Conservation (phyloP, 1,284 basidiomycete species). For the Pseudozyma sp. region DNA sequence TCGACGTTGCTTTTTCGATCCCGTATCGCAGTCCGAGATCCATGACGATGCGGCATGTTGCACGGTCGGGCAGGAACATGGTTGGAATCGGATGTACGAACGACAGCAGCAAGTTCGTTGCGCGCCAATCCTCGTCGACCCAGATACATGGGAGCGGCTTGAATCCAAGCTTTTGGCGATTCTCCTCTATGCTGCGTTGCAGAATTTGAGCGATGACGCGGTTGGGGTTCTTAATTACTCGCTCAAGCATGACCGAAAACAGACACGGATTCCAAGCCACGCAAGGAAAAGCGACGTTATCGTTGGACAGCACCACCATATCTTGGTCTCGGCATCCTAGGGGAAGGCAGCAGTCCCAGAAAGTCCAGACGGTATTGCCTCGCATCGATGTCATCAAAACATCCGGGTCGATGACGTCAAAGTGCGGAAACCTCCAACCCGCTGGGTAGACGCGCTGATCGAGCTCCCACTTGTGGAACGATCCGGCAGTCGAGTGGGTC, state of each 20-base stretch:
- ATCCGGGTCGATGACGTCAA: constrained; percentile 39
- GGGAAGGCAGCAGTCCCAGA: constrained; percentile 51
- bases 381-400: constrained; percentile 25
- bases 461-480: constrained; percentile 10
- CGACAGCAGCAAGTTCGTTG: constrained; percentile 41
- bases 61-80: constrained; percentile 38
- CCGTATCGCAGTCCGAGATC: constrained; percentile 35
- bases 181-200: constrained; percentile 23
- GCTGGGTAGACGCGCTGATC: constrained; percentile 19
- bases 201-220: constrained; percentile 17
- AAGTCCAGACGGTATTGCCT: constrained; percentile 43
- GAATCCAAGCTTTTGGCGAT: constrained; percentile 27
- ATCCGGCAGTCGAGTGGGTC: constrained; percentile 7
- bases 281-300: constrained; percentile 42
- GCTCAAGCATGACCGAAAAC: constrained; percentile 31
- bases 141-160: constrained; percentile 29
- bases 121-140: constrained; percentile 45
- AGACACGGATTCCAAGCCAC: constrained; percentile 49
- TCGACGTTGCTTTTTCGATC: constrained; percentile 16
- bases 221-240: constrained; percentile 26
- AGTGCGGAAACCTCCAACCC: constrained; percentile 27
- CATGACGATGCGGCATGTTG: constrained; percentile 27
- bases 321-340: constrained; percentile 48
- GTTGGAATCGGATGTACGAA: constrained; percentile 47
- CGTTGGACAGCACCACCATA: constrained; percentile 39